Evolutionary conservation across 768 basidiomycete genomes (phyloP).

Genomic region (Panellus pusillus): DNA sequence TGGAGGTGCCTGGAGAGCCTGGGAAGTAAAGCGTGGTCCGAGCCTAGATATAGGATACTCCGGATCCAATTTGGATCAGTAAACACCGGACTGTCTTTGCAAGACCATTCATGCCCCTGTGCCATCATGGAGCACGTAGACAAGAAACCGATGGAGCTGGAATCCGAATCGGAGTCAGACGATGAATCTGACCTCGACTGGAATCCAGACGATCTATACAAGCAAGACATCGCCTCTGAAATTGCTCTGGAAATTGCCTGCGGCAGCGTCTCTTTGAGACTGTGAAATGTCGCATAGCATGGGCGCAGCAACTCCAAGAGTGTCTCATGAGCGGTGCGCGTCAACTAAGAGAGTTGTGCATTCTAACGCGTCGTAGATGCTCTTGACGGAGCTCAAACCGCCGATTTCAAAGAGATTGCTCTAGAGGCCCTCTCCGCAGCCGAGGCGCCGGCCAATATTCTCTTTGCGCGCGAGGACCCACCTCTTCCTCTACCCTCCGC

Average conservation of each 20-base stretch:
- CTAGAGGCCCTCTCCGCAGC: slow-evolving; percentile 40
- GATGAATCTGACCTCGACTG: slow-evolving; percentile 6
- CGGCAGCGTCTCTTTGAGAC: slow-evolving; percentile 41
- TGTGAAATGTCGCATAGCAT: slow-evolving; percentile 46
- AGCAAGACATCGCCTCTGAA: slow-evolving; percentile 28
- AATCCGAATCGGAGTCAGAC: slow-evolving; percentile 2
- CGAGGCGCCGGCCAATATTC: slow-evolving; percentile 39
- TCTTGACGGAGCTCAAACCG: slow-evolving; percentile 22
- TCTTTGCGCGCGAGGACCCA: slow-evolving; percentile 34
- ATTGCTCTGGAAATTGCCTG: slow-evolving; percentile 49
- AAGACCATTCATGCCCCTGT: too few relatives aligned
- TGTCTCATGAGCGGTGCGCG: slow-evolving; percentile 33
- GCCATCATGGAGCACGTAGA: slow-evolving; percentile 8
- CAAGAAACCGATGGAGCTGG: slow-evolving; percentile 14
- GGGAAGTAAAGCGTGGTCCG: too few relatives aligned
- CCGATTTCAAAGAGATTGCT: slow-evolving; percentile 39
- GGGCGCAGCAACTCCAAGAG: slow-evolving; percentile 46
- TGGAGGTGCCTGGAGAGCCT: too few relatives aligned
- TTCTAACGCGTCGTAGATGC: slow-evolving; percentile 5
- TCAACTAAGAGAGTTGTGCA: background rate
- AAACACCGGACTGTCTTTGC: too few relatives aligned
- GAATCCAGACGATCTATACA: slow-evolving; percentile 12
- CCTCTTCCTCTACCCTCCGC: slow-evolving; percentile 23
- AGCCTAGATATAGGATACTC: too few relatives aligned
- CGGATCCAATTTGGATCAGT: too few relatives aligned